Base-by-base conservation (phyloP, 495 filamentous ascomycete species). In the Xylaria sp. region DNA sequence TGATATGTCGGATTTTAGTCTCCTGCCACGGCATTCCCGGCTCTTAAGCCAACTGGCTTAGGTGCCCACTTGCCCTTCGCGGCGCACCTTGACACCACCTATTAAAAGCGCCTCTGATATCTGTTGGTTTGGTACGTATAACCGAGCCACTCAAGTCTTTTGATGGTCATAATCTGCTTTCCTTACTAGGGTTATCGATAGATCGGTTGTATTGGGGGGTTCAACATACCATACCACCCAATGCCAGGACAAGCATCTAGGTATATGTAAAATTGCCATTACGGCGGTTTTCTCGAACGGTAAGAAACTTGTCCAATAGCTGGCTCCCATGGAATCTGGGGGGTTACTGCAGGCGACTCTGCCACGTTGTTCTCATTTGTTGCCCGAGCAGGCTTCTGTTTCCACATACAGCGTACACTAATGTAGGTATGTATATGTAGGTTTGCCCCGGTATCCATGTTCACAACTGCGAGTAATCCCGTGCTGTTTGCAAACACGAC, bases 91-190 rank as follows among this genome's bases (percentile, higher is more conserved):
- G 15, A 21, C 21, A 64, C 61, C 40, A 43, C 61, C 40, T 64
- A 46, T 59, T 7, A 59, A 43, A 64, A 29, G 29, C 61, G 26
- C 24, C 21, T 21, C 26, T 46, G 61, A 37, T 66, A 66, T 43
- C 62, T 66, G 5, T 48, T 44, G 35, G 24, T 17, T 29, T 17
- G 29, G 37, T 63, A 44, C 41, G 48, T 46, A 33, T 9, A 48
- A 19, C 61, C 61, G 61, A 64, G 61, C 61, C 61, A 64, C 61
- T 33, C 37, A 64, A n/a, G 40, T 29, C 41, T 35, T 17, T 48
- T 19, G 40, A 15, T 48, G 61, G 61, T 64, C 41, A 33, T 26
- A 31, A n/a, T 7, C 11, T n/a, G 17, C 31, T 26, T 29, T 19
- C 26, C 26, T n/a, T 64, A 44, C 61, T 33, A 44, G 24, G 61